Evolutionary conservation across 768 basidiomycete species (phyloP), one percentile per base, ranked within the genome.

Genomic region (Hygrocybe coccinea): DNA sequence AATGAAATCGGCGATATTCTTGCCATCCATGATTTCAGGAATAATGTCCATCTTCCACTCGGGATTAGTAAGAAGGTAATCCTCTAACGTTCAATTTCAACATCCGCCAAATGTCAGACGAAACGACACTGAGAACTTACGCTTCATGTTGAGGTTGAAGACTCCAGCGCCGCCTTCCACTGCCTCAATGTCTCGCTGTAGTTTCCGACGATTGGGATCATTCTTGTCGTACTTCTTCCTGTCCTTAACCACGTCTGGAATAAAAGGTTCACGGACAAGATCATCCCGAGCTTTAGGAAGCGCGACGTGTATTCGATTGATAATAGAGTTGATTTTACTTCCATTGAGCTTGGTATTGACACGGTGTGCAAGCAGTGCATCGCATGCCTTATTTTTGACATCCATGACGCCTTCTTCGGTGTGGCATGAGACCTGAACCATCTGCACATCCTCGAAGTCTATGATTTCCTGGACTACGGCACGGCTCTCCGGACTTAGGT

Each of bases 1-100:
- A 70, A 98, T 90, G 59, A 99, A 99, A 77, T 99, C 97, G 21
- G 95, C 95, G 51, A 98, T 74, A 74, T 99, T 99, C 82, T 97
- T 97, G 74, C 97, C 97, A 62, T 97, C 85, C 86, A 92, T 85
- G 65, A 99, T 91, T 70, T 99, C 97, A n/a, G 97, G 97, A n/a
- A 98, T 88, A 60, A 83, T 79, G 66, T 99, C 97, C 74, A 84
- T 77, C 76, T 97, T 99, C 97, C 97, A 99, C 43, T 90, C 87
- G 36, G 89, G 84, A 67, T 97, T 85, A 21, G 84, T 79, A 56
- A 99, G 84, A 24, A 97, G 55, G 73, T 97, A 98, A 70, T 91
- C 82, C 79, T 92, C 95, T 97, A 73, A 53, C 56, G 33, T 8
- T 57, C 47, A 41, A 12, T 48, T 50, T n/a, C 49, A 14, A 45